Evolutionary conservation across 1,284 basidiomycete genomes (phyloP), one percentile per base, ranked within the genome.

Genomic region (Ustilago lituana): DNA sequence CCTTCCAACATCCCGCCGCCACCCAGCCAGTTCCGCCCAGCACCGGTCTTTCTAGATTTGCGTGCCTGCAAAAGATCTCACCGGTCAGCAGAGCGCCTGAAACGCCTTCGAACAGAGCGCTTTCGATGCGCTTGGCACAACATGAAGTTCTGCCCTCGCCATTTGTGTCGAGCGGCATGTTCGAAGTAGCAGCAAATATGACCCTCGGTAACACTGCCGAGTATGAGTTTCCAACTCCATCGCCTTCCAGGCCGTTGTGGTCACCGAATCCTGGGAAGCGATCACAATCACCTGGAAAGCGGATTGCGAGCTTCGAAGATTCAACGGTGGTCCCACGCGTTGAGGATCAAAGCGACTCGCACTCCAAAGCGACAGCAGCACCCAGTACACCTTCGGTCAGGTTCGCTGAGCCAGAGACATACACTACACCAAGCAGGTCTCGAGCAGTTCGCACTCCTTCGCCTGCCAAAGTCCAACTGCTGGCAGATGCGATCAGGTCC

Each of bases 31-130:
- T 58, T 31, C 62, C 62, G 9, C 62, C 62, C 1, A 65, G 62
- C 56, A 59, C 62, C 2, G 62, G 62, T 23, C 55, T 65, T 10
- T 65, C 62, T 4, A 46, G 62, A 14, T 65, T 65, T n/a, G 62
- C 62, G 32, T 65, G 62, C 39, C 38, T 65, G 27, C 62, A 65
- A 44, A 59, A 55, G n/a, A 20, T 65, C 17, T 40, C 56, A 4
- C 11, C 56, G 3, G 24, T 38, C 46, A 53, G 46, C 31, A 38
- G 27, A 15, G 31, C 35, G 5, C 41, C 46, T 6, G 55, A 54
- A n/a, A 65, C 62, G 10, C 62, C 62, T 10, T 24, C 55, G 7
- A 59, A 35, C 19, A 58, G 56, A 14, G 55, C 37, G 6, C 43
- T 51, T 12, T 58, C 56, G 2, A 37, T 58, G 20, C 51, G 48